Base-by-base conservation (phyloP, 345 rosid species). In the Heritiera littoralis region DNA sequence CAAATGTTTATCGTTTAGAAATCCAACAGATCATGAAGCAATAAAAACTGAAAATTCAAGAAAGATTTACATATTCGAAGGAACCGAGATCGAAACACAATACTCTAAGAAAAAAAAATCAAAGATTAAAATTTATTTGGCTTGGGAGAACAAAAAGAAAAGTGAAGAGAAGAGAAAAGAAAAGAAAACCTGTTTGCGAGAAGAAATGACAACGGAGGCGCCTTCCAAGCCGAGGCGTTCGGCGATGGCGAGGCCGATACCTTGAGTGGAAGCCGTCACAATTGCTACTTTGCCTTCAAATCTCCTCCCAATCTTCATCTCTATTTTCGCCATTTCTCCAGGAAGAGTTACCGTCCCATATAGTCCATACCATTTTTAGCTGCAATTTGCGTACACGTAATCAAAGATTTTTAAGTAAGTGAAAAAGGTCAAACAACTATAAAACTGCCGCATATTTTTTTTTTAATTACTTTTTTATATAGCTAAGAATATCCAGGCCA, bases 241-340 rank as follows among this genome's bases (percentile, higher is more conserved):
- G 5, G 94, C 91, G 74, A 94, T 91, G 79, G 85, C 79, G 79
- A 90, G 85, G 75, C 99, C 98, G 80, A 94, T 96, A 7, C 99
- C 99, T 81, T 96, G 97, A 52, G 99, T 94, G 2, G 99, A 96
- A 49, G 97, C 99, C 3, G 97, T 94, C 61, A 94, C 97, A 41
- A 96, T 88, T 51, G 95, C 97, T 0, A 94, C 98, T 80, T 94
- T 93, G 15, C 97, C 95, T 60, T 85, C 89, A 45, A 94, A 88
- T 79, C 98, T 86, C 72, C 84, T 83, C 49, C 89, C 83, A 45
- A 72, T 30, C 74, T 79, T 81, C 77, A 73, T 84, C 85, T 80
- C 90, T 86, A 83, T 86, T 55, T 83, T 79, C 75, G 20, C n/a
- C 63, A 6, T 35, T 79, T 18, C 46, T 18, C 46, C 46, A 12